Evolutionary conservation across 345 rosid genomes (phyloP).

Genomic region (Gossypium arboreum): DNA sequence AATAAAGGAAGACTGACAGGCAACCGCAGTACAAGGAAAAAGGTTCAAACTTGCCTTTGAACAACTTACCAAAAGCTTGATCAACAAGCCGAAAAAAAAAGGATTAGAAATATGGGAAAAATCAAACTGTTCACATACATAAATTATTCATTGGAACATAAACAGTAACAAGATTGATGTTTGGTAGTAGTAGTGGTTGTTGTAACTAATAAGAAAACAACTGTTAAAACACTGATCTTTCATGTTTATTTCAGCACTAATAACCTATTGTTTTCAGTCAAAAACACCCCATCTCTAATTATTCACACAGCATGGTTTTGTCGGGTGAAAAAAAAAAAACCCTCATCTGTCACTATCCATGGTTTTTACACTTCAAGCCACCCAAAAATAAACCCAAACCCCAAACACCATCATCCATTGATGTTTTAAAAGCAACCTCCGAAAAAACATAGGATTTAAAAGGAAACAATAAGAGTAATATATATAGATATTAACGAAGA

Average conservation of each 20-base stretch:
- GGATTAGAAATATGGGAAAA: background rate
- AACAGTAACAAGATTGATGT: background rate
- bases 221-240: background rate
- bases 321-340: slow-evolving; percentile 43
- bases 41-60: slow-evolving; percentile 4
- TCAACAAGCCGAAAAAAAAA: slow-evolving; percentile 29
- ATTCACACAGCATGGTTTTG: slow-evolving; percentile 46
- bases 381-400: too few species aligned
- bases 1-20: slow-evolving; percentile 10
- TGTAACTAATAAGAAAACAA: too few species aligned
- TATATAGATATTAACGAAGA: slow-evolving; percentile 25
- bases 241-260: background rate
- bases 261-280: slow-evolving; percentile 31
- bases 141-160: background rate
- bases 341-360: slow-evolving; percentile 51
- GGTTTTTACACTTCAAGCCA: slow-evolving; percentile 34
- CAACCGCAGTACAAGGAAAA: background rate
- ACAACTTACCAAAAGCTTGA: slow-evolving; percentile 20
- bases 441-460: slow-evolving; percentile 16
- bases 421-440: slow-evolving; percentile 3
- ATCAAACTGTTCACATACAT: background rate
- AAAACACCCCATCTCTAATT: slow-evolving; percentile 35
- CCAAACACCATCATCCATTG: too few species aligned
- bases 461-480: slow-evolving; percentile 22
- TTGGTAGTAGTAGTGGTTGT: background rate